phyloP scores from a whole-genome alignment of 108 stramenopile species.

The Pseudonitzschia multiseries region DNA sequence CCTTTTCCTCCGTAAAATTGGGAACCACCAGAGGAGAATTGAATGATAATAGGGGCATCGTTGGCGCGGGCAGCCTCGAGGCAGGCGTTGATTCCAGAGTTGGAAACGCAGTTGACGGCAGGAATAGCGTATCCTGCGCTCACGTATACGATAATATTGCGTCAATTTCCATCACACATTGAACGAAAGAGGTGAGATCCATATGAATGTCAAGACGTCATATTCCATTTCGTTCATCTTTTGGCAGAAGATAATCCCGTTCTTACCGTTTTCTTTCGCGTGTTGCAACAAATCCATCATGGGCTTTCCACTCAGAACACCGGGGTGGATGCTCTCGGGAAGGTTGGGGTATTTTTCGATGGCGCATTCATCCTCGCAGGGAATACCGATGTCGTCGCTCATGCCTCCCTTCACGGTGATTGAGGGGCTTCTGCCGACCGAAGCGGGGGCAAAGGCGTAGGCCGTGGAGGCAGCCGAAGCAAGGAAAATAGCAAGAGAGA shows the following conservation, averaged over 20 bases:
- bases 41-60: conserved; percentile 91
- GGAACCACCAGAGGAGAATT: conserved; percentile 87
- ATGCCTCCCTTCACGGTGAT: conserved; percentile 19
- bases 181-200: neutral
- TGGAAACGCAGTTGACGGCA: conserved; percentile 92
- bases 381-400: conserved; percentile 53
- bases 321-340: conserved; percentile 76
- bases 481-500: conserved; percentile 19
- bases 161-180: neutral
- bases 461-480: conserved; percentile 7
- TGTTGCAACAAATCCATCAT: conserved; percentile 75
- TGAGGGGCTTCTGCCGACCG: neutral
- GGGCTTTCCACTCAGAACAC: conserved; percentile 76
- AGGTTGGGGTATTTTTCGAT: conserved; percentile 71
- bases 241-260: neutral
- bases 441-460: conserved; percentile 1
- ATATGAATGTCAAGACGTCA: neutral
- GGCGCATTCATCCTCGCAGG: conserved; percentile 82
- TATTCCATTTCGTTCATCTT: neutral
- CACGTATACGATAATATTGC: neutral
- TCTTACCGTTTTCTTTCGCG: conserved; percentile 74
- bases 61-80: conserved; percentile 89
- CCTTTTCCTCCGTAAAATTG: conserved; percentile 93
- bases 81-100: conserved; percentile 87
- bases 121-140: conserved; percentile 85